Evolutionary conservation across 164 flowering plant genomes (phyloP), one percentile per base, ranked within the genome.

Genomic region (Macadamia integrifolia): DNA sequence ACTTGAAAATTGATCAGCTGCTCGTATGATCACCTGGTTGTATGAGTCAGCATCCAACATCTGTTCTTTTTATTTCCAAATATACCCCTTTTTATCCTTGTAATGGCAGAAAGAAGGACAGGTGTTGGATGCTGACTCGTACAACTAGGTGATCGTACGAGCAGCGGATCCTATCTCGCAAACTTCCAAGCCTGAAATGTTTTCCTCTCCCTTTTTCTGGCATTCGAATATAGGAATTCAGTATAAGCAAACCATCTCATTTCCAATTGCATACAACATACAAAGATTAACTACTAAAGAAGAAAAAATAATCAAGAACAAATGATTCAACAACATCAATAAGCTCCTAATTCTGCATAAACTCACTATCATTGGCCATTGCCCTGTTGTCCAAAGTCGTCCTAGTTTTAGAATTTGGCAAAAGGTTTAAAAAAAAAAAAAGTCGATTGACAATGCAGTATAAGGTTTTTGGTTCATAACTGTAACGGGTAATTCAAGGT

Each of bases 341-440:
- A 61, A 94, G 89, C 71, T 92, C 97, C 70, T 89, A 92, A 66
- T 90, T 94, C 67, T 73, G 82, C 98, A 94, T 92, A 76, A 74
- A 90, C 42, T 82, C 87, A 46, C 40, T 73, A 58, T 90, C 97
- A 73, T 75, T 83, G 49, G 71, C 68, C 62, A 79, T 81, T 43
- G 74, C 90, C 87, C 97, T 90, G 69, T 60, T 7, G 56, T 48
- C 5, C 40, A 59, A 12, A 29, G 3, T 66, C 0, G 1, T 62
- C 65, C 32, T 58, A 29, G 32, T 59, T 14, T 3, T 6, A 13
- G 50, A 44, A 2, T 35, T 59, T 23, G 32, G 5, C 3, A 35
- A 35, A 3, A 59, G 31, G 29, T 31, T 2, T 17, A 44, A 7
- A 53, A 32, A n/a, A 29, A 66, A 52, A 23, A 23, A 23, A 35